These are phyloP conservation scores for Rhizoctonia solani DNA, from an alignment of 1,284 basidiomycete species.

Conservation along the genomic window DNA sequence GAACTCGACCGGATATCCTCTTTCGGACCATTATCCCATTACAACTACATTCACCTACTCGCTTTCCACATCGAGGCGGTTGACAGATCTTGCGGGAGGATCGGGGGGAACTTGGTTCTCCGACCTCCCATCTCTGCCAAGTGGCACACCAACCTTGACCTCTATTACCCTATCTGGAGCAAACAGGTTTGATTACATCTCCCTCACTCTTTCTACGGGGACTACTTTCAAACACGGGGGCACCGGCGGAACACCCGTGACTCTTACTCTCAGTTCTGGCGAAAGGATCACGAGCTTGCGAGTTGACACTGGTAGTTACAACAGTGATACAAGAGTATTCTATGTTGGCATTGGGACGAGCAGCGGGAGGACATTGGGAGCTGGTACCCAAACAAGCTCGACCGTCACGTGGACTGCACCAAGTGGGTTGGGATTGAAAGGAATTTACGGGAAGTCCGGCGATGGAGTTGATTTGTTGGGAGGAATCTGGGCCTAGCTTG, in stretches of 20 bases:
- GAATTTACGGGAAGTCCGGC: slow-evolving; percentile 46
- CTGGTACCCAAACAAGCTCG: slow-evolving; percentile 44
- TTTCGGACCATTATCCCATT: slow-evolving; percentile 50
- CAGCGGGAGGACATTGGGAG: slow-evolving; percentile 43
- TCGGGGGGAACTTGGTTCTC: slow-evolving; percentile 47
- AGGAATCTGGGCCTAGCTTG: slow-evolving; percentile 3
- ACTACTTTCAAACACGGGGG: slow-evolving; percentile 46
- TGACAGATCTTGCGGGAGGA: slow-evolving; percentile 47
- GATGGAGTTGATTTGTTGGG: slow-evolving; percentile 47
- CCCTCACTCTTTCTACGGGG: slow-evolving; percentile 43
- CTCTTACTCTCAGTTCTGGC: slow-evolving; percentile 43
- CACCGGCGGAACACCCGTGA: slow-evolving; percentile 45
- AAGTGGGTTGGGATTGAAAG: slow-evolving; percentile 45
- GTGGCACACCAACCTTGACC: slow-evolving; percentile 37
- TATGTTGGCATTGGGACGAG: slow-evolving; percentile 46
- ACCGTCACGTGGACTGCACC: slow-evolving; percentile 44
- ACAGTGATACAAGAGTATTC: slow-evolving; percentile 45
- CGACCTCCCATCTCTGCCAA: slow-evolving; percentile 39
- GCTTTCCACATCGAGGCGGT: slow-evolving; percentile 44
- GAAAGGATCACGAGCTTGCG: slow-evolving; percentile 43
- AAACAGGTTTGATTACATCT: slow-evolving; percentile 44
- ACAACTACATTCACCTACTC: slow-evolving; percentile 45
- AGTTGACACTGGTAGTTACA: slow-evolving; percentile 44
- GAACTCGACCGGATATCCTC: slow-evolving; percentile 42
- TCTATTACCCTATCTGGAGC: slow-evolving; percentile 46